Conservation (phyloP, 805 yeast genomes). For the Diddensiella santjacobensis region DNA sequence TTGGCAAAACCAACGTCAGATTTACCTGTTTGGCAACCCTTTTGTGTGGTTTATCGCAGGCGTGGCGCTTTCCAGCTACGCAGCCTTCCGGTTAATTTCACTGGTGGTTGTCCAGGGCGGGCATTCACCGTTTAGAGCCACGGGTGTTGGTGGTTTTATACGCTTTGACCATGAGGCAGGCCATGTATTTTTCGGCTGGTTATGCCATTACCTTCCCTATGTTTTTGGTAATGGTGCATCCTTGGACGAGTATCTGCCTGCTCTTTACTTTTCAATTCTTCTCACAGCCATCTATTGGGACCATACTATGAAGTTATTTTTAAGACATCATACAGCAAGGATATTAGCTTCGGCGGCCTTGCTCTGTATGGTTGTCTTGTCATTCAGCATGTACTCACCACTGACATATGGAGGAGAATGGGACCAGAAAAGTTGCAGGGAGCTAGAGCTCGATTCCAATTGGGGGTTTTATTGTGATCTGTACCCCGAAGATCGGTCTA, state of each 20-base stretch:
- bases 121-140: background rate
- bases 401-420: constrained; percentile 63
- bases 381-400: constrained; percentile 55
- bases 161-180: constrained; percentile 53
- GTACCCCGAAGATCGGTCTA: constrained; percentile 2
- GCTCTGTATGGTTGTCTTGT: constrained; percentile 29
- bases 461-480: constrained; percentile 10
- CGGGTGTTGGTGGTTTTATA: constrained; percentile 26
- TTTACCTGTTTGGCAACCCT: constrained; percentile 17
- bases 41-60: constrained; percentile 15
- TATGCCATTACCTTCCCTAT: constrained; percentile 67
- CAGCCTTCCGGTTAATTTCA: constrained; percentile 10
- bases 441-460: background rate
- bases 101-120: constrained; percentile 17
- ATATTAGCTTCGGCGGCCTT: background rate
- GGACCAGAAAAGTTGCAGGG: constrained; percentile 30
- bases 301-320: constrained; percentile 28
- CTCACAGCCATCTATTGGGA: constrained; percentile 61
- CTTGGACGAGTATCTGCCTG: constrained; percentile 79
- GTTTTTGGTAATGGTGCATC: constrained; percentile 73
- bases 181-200: constrained; percentile 67
- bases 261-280: constrained; percentile 69
- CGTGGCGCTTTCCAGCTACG: constrained; percentile 9
- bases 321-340: background rate
- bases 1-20: constrained; percentile 15